A percentile compares a stretch with the other conserved stretches of the same genome.
Conservation (phyloP, 345 rosid species). For the Reutealis trisperma region DNA sequence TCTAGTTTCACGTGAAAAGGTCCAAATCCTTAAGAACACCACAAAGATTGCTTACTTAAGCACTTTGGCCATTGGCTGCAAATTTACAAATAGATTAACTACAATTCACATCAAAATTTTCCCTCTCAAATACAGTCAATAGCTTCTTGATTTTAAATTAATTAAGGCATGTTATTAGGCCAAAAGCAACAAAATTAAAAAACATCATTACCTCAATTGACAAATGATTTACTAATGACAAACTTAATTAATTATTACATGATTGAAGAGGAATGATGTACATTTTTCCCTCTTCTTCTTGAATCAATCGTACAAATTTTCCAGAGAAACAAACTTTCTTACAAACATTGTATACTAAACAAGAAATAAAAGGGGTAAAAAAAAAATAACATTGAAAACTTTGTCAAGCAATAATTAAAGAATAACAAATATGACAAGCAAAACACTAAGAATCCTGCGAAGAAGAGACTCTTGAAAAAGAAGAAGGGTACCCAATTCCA, state of each 20-base stretch:
- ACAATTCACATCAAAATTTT: not conserved
- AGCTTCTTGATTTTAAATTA: not conserved
- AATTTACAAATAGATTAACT: not conserved
- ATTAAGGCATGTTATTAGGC: not conserved
- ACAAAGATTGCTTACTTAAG: not conserved
- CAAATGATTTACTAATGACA: not conserved
- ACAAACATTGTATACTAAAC: not conserved
- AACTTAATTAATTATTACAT: not conserved
- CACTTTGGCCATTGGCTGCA: not conserved
- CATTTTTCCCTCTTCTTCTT: not conserved
- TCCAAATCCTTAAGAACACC: not conserved
- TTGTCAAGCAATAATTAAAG: not conserved
- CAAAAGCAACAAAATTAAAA: not conserved
- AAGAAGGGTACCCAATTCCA: slow-evolving; percentile 72
- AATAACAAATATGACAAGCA: not conserved
- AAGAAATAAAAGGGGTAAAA: not conserved
- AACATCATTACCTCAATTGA: not conserved
- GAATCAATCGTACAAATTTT: not conserved
- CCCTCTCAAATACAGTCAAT: not conserved
- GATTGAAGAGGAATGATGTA: not conserved
- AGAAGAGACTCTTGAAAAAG: slow-evolving; percentile 23
- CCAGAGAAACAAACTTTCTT: not conserved
- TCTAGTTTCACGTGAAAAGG: not conserved
- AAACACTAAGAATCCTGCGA: not conserved
- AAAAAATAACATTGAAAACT: not conserved